Evolutionary conservation across 1,284 basidiomycete genomes (phyloP), one percentile per base, ranked within the genome.

Genomic region (Trametes sp.): DNA sequence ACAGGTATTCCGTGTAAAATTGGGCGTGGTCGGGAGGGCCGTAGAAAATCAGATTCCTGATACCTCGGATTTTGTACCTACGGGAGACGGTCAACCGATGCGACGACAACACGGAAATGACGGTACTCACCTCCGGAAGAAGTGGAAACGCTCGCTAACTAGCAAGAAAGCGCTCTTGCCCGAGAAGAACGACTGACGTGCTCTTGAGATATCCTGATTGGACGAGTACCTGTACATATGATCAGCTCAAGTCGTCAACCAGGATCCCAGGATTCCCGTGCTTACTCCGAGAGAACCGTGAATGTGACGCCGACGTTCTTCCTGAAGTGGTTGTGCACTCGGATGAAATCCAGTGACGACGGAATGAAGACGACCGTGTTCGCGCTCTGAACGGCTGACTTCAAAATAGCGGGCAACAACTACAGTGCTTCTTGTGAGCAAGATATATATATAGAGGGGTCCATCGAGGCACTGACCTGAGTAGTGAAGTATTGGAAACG

Each of bases 101-200:
- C 11, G 23, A 41, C 26, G 38, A 23, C 28, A 4, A n/a, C 8
- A 10, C 21, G 6, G 21, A 7, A 11, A 29, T 11, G 4, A 16
- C 21, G 6, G 35, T 7, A 62, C 79, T 48, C 67, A 92, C 87
- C 96, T 85, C 64, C 94, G 87, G 84, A 96, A 99, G 76, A 99
- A 99, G 77, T 99, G 96, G 81, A 98, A 98, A 23, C 98, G 88
- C 75, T 99, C 98, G 63, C 94, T 98, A 69, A 98, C 83, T 65
- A 99, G 81, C 24, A 99, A 76, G 80, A 98, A 94, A 0, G 90
- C 81, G 70, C 92, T 95, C 72, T 93, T 92, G 57, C 94, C 94
- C 45, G 84, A 84, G 83, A 98, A 98, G 81, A 99, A 99, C 0
- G 92, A 87, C 70, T 96, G 93, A 52, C 98, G 85, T 0, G 96